Evolutionary conservation across 83 land plant species (phyloP).

Genomic region (Diphasiastrum complanatum): DNA sequence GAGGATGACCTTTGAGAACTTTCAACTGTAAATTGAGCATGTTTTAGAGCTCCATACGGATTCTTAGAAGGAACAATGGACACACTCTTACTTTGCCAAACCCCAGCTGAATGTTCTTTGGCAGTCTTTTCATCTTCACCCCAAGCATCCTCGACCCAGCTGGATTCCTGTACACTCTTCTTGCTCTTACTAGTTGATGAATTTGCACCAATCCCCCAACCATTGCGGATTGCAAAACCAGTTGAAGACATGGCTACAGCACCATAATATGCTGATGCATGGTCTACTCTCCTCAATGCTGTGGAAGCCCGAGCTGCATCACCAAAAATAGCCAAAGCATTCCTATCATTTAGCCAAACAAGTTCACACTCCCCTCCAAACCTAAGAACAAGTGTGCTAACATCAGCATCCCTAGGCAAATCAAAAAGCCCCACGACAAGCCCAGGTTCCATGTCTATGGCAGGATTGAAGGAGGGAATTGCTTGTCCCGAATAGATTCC

Average conservation of each 20-base stretch:
- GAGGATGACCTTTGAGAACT: no score
- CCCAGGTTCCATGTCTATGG: constrained; percentile 92
- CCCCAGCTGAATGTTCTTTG: no score
- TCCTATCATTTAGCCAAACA: constrained; percentile 95
- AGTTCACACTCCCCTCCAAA: constrained; percentile 99
- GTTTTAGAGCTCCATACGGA: no score
- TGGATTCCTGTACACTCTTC: no score
- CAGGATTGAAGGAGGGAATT: constrained; percentile 55
- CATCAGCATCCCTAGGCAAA: constrained; percentile 79
- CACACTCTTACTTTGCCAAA: no score
- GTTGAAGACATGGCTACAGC: constrained; percentile 39
- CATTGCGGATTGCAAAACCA: no score
- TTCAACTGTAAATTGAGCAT: no score
- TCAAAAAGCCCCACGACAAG: constrained; percentile 80
- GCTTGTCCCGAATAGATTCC: constrained; percentile 11
- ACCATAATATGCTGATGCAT: constrained; percentile 77
- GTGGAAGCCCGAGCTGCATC: constrained; percentile 89
- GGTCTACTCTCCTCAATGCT: constrained; percentile 78
- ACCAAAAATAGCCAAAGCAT: constrained; percentile 80
- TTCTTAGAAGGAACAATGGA: no score
- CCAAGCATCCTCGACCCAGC: no score
- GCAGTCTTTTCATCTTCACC: no score
- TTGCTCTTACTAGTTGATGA: no score
- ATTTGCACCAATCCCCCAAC: no score
- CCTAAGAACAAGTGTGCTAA: constrained; percentile 74